phyloP scores from a whole-genome alignment of 1,284 basidiomycete species.

The Ganoderma sinense region DNA sequence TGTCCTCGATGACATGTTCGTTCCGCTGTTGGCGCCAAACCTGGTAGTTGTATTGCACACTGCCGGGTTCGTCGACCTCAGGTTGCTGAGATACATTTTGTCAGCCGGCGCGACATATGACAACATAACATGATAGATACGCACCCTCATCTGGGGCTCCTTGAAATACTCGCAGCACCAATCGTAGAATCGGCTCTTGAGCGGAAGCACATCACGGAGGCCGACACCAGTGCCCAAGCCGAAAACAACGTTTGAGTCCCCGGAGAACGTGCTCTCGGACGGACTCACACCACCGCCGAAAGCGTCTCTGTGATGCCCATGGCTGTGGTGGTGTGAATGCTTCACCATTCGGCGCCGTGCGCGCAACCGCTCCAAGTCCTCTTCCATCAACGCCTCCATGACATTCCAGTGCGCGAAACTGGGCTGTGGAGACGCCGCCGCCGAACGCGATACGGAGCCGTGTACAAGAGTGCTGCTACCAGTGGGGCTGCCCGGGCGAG shows the following conservation, averaged over 20 bases:
- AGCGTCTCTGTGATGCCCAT: slow-evolving; percentile 24
- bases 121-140: slow-evolving; percentile 36
- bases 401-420: slow-evolving; percentile 74
- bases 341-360: slow-evolving; percentile 62
- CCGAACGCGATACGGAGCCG: slow-evolving; percentile 17
- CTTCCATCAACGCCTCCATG: slow-evolving; percentile 87
- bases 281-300: slow-evolving; percentile 63
- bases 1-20: slow-evolving; percentile 82
- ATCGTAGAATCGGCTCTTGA: slow-evolving; percentile 94
- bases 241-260: slow-evolving; percentile 76
- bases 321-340: slow-evolving; percentile 43
- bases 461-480: slow-evolving; percentile 36
- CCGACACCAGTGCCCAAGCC: slow-evolving; percentile 78
- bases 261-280: slow-evolving; percentile 76
- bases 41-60: slow-evolving; percentile 93
- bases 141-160: slow-evolving; percentile 96
- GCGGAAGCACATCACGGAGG: slow-evolving; percentile 79
- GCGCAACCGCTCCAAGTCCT: slow-evolving; percentile 88
- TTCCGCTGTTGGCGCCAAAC: slow-evolving; percentile 95
- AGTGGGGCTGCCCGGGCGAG: slow-evolving; percentile 54
- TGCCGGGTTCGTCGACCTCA: slow-evolving; percentile 95
- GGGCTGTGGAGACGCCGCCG: slow-evolving; percentile 39
- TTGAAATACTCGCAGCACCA: slow-evolving; percentile 99
- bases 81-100: slow-evolving; percentile 66
- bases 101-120: slow-evolving; percentile 17